Percentiles rank a stretch among this genome's conserved stretches.
phyloP scores from a whole-genome alignment of 257 asterid species.

The Verbascum thapsus region DNA sequence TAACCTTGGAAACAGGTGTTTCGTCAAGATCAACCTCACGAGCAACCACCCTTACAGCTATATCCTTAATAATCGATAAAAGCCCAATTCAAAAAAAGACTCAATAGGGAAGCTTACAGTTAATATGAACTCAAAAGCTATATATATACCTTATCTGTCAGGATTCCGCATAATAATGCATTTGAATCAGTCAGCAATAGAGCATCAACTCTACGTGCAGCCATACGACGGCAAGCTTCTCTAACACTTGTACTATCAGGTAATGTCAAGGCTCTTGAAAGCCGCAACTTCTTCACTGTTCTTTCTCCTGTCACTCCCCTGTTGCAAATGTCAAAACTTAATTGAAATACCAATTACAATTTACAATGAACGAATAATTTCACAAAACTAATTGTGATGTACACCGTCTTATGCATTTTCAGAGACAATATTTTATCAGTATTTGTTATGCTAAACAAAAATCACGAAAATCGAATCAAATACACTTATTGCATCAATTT shows the following conservation, averaged over 20 bases:
- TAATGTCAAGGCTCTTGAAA: slow-evolving; percentile 86
- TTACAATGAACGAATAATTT: background rate
- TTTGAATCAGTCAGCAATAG: slow-evolving; percentile 93
- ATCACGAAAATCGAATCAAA: background rate
- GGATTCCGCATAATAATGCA: slow-evolving; percentile 89
- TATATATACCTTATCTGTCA: slow-evolving; percentile 97
- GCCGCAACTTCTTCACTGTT: slow-evolving; percentile 88
- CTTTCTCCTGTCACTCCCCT: slow-evolving; percentile 92
- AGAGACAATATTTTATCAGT: too few relatives aligned
- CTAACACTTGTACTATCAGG: slow-evolving; percentile 77
- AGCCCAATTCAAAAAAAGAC: slow-evolving; percentile 9
- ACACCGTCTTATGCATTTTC: background rate
- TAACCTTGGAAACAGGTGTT: slow-evolving; percentile 87
- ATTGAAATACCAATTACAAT: too few relatives aligned
- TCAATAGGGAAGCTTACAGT: too few relatives aligned
- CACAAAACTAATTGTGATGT: background rate
- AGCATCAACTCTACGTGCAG: slow-evolving; percentile 91
- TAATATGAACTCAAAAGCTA: slow-evolving; percentile 23
- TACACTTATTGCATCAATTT: too few relatives aligned
- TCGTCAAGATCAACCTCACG: slow-evolving; percentile 73
- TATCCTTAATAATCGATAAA: slow-evolving; percentile 56
- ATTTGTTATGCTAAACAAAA: too few relatives aligned
- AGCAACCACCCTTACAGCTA: slow-evolving; percentile 85
- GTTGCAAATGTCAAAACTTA: too few relatives aligned
- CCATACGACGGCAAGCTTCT: slow-evolving; percentile 93